Evolutionary conservation across 1,139 yeast genomes (phyloP), one percentile per base, ranked within the genome.

Genomic region (Candida frijolesensis): DNA sequence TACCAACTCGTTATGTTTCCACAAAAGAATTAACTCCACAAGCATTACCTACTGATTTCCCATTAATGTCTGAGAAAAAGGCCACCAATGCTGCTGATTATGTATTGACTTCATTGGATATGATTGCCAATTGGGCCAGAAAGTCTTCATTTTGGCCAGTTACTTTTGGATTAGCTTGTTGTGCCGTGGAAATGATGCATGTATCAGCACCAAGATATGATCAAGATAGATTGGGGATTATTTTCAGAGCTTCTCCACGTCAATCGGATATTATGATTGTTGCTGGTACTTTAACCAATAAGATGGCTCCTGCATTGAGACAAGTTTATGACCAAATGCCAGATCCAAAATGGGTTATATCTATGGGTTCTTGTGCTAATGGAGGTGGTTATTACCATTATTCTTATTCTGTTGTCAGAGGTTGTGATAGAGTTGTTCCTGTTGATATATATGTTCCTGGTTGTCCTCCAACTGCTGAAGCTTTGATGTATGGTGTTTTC

Each of bases 121-220:
- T 86, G 54, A 82, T 89, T 58, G 94, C 92, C 59, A 87, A 87
- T 74, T 89, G 96, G 96, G 96, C 95, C 2, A 83, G 96, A 70
- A 91, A 88, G 66, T 89, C 96, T 32, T 87, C 95, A 4, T 89
- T 89, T 70, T 89, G 96, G 96, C 96, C 96, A 12, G 95, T 89
- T 48, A 89, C 96, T 45, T 89, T 89, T 70, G 96, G 96, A 41
- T 77, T 89, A 64, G 96, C 96, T 8, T 89, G 96, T 73, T 89
- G 96, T 76, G 96, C 96, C 55, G 96, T 89, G 44, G 96, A 89
- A 72, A 89, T 89, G 96, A 89, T 89, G 96, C 96, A 89, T 71
- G 89, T 87, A 43, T 89, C 96, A 29, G 85, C 96, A 53, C 96
- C 96, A 56, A 80, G 96, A 68, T 89, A 89, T 72, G 96, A 89